A percentile compares a stretch with the other conserved stretches of the same genome.
Evolutionary conservation across 345 rosid genomes (phyloP).

Genomic region (Diplotaxis tenuifolia): DNA sequence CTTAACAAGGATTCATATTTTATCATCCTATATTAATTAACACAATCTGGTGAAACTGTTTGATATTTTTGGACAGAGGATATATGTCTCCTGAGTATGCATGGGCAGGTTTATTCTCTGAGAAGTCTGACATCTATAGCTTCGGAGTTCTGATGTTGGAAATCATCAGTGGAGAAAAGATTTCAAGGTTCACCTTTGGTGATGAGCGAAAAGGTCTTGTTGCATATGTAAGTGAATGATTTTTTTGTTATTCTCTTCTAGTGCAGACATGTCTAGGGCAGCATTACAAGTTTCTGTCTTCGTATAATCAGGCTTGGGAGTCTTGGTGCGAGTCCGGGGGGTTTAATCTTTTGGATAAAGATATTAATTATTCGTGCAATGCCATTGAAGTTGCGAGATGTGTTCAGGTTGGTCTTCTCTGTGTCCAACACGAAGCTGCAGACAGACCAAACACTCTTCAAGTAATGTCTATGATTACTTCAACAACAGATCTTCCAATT

Average conservation of each 20-base stretch:
- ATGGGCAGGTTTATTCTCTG: no score
- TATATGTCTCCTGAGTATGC: no score
- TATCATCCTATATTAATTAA: no score
- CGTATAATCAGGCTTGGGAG: conserved; percentile 26
- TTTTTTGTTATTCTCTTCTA: not conserved
- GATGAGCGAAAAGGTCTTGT: conserved; percentile 33
- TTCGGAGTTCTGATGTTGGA: conserved; percentile 39
- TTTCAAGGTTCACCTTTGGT: conserved; percentile 30
- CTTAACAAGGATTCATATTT: no score
- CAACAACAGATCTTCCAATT: no score
- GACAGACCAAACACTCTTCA: conserved; percentile 33
- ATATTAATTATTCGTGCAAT: conserved; percentile 12
- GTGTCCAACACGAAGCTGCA: conserved; percentile 30
- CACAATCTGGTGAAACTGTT: no score
- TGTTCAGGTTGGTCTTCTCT: no score
- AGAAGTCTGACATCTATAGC: no score
- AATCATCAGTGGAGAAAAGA: conserved; percentile 26
- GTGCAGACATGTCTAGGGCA: not conserved
- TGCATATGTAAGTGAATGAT: conserved; percentile 26
- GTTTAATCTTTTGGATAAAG: conserved; percentile 19
- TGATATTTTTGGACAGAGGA: no score
- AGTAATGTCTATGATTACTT: no score
- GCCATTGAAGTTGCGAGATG: conserved; percentile 24
- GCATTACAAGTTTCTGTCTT: not conserved
- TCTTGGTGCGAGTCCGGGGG: conserved; percentile 29